Base-by-base conservation (phyloP, 1,284 basidiomycete genomes). In the Rhodotorula sp. region DNA sequence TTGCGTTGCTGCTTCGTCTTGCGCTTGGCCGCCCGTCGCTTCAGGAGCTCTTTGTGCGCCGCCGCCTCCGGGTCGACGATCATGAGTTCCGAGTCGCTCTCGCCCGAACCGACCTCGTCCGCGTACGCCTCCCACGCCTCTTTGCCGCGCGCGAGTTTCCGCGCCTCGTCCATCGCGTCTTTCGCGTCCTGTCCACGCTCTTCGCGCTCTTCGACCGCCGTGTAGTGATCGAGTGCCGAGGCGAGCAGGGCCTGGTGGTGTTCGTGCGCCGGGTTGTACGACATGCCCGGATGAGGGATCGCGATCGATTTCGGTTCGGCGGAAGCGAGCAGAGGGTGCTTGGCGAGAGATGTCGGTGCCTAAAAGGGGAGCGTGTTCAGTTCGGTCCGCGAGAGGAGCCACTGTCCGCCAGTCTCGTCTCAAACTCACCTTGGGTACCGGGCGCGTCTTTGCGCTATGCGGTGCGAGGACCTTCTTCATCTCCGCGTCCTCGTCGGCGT, bases 181-280 rank as follows among this genome's bases (percentile, higher is more conserved):
- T 85, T 77, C 55, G 73, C 84, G 57, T 86, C 84, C 48, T 83
- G 83, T 30, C 88, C 80, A 54, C 85, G 84, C 60, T 83, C 84
- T 71, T 85, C 85, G 79, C 93, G 94, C 44, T 85, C 82, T 68
- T 88, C 85, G 71, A 88, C 71, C 12, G 68, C 66, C 24, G 66
- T 58, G 64, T 75, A 70, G 44, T 67, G 67, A 7, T 68, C 63
- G 64, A 72, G 85, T 0, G 93, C 95, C 60, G 85, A 79, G 20
- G 86, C 82, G 24, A 99, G 81, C 4, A 97, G 86, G 58, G 87
- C 87, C 68, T 88, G 86, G 79, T 97, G 92, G 1, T 89, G 87
- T 15, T 86, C 84, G 22, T 86, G 87, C 0, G 88, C 86, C 0
- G 95, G 95, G 80, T 98, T 98, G 82, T 99, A 98, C n/a, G 92